Evolutionary conservation across 2,329 filamentous ascomycete species (phyloP).

Genomic region (Botryosphaeria agaves): DNA sequence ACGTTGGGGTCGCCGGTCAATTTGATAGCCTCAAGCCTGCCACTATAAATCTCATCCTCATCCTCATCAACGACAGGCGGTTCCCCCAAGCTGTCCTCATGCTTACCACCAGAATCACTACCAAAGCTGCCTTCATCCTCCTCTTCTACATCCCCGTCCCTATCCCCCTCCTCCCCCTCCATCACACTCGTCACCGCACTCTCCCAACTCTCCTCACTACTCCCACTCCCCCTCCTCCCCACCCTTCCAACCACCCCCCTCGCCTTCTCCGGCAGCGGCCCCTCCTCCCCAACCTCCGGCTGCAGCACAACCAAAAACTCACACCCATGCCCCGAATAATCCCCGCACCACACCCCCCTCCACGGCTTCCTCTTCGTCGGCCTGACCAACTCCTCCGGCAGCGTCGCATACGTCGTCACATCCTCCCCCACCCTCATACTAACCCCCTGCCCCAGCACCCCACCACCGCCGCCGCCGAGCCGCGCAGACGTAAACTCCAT

Average conservation of each 20-base stretch:
- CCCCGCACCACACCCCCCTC: conserved; percentile 82
- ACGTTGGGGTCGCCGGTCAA: conserved; percentile 84
- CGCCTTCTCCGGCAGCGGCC: conserved; percentile 20
- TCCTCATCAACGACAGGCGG: conserved; percentile 23
- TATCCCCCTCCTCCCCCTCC: background rate
- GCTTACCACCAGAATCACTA: background rate
- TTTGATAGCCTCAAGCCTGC: conserved; percentile 69
- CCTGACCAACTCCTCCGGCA: conserved; percentile 60
- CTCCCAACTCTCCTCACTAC: conserved; percentile 13
- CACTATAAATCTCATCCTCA: conserved; percentile 33
- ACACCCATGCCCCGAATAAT: conserved; percentile 75
- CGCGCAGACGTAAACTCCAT: conserved; percentile 38
- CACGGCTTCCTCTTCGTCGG: conserved; percentile 67
- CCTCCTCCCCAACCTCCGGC: conserved; percentile 36
- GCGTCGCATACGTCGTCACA: conserved; percentile 49
- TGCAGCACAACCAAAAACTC: conserved; percentile 79
- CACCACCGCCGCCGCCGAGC: conserved; percentile 8
- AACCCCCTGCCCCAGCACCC: conserved; percentile 14
- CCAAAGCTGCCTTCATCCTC: background rate
- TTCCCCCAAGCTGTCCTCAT: conserved; percentile 22
- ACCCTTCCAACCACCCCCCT: conserved; percentile 6
- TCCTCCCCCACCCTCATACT: conserved; percentile 33
- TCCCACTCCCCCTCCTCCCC: conserved; percentile 10
- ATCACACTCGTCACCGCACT: conserved; percentile 3
- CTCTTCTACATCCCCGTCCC: too few relatives aligned